Percentiles rank a stretch among this genome's conserved stretches.
Evolutionary conservation across 2,329 filamentous ascomycete genomes (phyloP).

Genomic region (Aciculosporium take): DNA sequence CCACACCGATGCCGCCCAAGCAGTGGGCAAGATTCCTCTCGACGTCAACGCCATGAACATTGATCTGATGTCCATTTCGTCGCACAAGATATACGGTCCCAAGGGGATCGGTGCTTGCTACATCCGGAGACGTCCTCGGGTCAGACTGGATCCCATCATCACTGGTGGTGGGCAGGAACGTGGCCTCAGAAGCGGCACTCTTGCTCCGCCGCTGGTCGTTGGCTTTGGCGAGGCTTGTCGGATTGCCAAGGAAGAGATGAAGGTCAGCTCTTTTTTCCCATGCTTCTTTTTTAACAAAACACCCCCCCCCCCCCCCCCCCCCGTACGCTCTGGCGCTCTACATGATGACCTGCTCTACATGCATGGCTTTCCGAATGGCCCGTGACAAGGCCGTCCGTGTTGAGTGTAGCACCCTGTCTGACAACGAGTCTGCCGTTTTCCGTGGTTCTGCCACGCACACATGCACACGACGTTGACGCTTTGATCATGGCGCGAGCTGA

Average conservation of each 20-base stretch:
- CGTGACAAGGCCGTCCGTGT: slow-evolving; percentile 43
- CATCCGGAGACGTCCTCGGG: slow-evolving; percentile 79
- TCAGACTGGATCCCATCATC: slow-evolving; percentile 91
- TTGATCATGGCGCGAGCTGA: slow-evolving; percentile 10
- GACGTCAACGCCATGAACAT: slow-evolving; percentile 98
- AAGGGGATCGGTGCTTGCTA: slow-evolving; percentile 97
- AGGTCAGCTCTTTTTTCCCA: slow-evolving; percentile 45
- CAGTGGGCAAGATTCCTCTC: slow-evolving; percentile 94
- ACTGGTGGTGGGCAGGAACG: slow-evolving; percentile 92
- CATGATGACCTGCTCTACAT: slow-evolving; percentile 75
- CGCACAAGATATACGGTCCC: slow-evolving; percentile 96
- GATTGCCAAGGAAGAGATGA: slow-evolving; percentile 78
- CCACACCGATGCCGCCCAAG: slow-evolving; percentile 92
- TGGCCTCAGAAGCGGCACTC: slow-evolving; percentile 83
- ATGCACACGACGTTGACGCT: not conserved
- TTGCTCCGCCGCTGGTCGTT: slow-evolving; percentile 76
- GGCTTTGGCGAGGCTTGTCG: slow-evolving; percentile 94
- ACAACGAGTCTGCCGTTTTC: slow-evolving; percentile 11
- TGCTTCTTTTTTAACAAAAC: not conserved
- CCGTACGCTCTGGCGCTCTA: slow-evolving; percentile 9
- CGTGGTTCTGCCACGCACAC: not conserved
- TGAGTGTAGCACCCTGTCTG: slow-evolving; percentile 59
- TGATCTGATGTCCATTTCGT: slow-evolving; percentile 96
- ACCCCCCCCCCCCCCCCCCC: not conserved
- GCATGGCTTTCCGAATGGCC: slow-evolving; percentile 79